Evolutionary conservation across 2,329 filamentous ascomycete genomes (phyloP).

Genomic region (Cryphonectria radicalis): DNA sequence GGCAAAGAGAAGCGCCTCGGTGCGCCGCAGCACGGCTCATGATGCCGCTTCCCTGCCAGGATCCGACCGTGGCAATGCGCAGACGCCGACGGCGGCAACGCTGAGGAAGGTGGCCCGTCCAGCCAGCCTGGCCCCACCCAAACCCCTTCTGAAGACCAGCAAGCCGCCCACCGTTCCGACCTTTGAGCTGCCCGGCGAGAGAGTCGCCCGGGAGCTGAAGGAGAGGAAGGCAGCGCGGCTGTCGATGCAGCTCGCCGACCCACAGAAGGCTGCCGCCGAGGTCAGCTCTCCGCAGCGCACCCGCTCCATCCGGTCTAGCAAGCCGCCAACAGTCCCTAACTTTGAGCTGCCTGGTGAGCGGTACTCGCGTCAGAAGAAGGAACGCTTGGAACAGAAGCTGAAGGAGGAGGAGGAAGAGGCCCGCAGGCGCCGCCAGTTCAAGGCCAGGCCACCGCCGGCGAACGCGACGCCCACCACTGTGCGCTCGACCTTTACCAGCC

Average conservation of each 20-base stretch:
- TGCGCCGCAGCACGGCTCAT: constrained; percentile 10
- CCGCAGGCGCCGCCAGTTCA: constrained; percentile 64
- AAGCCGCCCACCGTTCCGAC: constrained; percentile 59
- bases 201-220: constrained; percentile 60
- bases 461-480: constrained; percentile 45
- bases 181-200: constrained; percentile 68
- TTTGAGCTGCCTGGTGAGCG: constrained; percentile 69
- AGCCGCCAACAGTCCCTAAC: constrained; percentile 55
- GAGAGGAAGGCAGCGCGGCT: constrained; percentile 62
- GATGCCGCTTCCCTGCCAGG: constrained; percentile 6
- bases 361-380: constrained; percentile 58
- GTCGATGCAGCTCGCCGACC: constrained; percentile 42
- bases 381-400: constrained; percentile 60
- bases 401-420: constrained; percentile 64
- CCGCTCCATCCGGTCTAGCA: constrained; percentile 54
- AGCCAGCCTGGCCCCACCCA: constrained; percentile 50
- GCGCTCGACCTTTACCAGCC: constrained; percentile 61
- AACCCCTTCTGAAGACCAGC: constrained; percentile 53
- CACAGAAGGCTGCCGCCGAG: constrained; percentile 40
- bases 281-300: constrained; percentile 46
- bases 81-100: constrained; percentile 35
- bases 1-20: not conserved
- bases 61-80: constrained; percentile 4
- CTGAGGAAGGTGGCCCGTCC: constrained; percentile 42
- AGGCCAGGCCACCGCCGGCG: constrained; percentile 59